phyloP scores from a whole-genome alignment of 2,329 filamentous ascomycete species.

The Ophiostoma pallidulum region DNA sequence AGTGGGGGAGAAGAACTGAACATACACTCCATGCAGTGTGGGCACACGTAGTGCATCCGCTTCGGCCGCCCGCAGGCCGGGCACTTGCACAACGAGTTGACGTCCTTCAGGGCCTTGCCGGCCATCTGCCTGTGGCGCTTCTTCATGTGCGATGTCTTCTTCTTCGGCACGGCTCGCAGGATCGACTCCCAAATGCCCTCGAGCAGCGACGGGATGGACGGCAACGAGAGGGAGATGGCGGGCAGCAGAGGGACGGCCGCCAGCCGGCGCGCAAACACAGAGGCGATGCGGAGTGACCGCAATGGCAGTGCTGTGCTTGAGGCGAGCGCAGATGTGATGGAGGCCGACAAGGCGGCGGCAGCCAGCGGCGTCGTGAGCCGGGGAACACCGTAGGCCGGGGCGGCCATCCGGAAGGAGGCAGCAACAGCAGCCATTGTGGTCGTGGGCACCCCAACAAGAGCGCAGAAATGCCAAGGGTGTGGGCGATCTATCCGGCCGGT shows the following conservation, averaged over 20 bases:
- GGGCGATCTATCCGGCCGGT: background rate
- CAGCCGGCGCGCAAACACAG: slow-evolving; percentile 36
- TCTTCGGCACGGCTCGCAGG: slow-evolving; percentile 89
- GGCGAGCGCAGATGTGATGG: slow-evolving; percentile 7
- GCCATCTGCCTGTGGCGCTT: slow-evolving; percentile 90
- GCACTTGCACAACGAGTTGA: slow-evolving; percentile 78
- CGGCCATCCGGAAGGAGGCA: slow-evolving; percentile 11
- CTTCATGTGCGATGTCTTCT: slow-evolving; percentile 96
- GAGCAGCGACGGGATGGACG: slow-evolving; percentile 47
- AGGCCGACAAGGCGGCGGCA: background rate
- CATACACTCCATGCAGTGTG: slow-evolving; percentile 48
- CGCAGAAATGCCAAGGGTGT: too few species aligned
- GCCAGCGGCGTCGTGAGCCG: slow-evolving; percentile 8
- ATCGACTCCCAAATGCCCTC: slow-evolving; percentile 88
- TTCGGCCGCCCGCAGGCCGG: slow-evolving; percentile 82
- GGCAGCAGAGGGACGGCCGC: slow-evolving; percentile 23
- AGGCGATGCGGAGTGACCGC: slow-evolving; percentile 24
- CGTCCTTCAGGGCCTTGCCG: slow-evolving; percentile 88
- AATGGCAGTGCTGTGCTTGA: slow-evolving; percentile 5
- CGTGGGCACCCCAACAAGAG: background rate
- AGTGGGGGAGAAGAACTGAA: background rate
- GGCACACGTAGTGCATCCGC: slow-evolving; percentile 79
- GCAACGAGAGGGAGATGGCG: slow-evolving; percentile 32
- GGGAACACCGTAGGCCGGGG: slow-evolving; percentile 4
- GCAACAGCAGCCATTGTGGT: slow-evolving; percentile 7